Base-by-base conservation (phyloP, 352 stramenopile species). In the Aphanomyces euteiches region DNA sequence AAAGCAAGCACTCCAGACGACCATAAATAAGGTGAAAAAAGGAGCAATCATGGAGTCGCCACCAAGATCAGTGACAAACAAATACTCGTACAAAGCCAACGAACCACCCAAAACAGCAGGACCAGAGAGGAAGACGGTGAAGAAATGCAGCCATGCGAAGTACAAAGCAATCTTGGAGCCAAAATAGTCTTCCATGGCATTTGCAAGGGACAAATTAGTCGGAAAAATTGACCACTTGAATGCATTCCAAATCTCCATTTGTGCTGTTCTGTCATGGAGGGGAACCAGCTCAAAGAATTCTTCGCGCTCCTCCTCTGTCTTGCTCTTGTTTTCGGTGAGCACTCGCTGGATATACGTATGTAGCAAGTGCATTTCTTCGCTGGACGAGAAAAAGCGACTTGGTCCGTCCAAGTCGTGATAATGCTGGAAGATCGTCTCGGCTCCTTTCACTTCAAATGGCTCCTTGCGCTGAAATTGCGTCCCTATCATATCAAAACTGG, bases 131-230 rank as follows among this genome's bases (percentile, higher is more conserved):
- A 78, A 87, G 28, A 64, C 67, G 5, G 72, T 85, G 56, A 83
- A 77, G 37, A 79, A 75, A 66, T 82, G 57, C 79, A 92, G 80
- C 81, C 83, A 92, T 37, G 75, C 77, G 77, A 90, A 87, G 69
- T 90, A 89, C 71, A 89, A 84, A 17, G 64, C 64, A 15, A 70
- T 50, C 38, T 70, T 63, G n/a, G 64, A 5, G 36, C 64, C 64
- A 61, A 70, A 70, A 36, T 70, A 70, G 28, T 6, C 64, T 36
- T 70, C 64, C 48, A 63, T 70, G 12, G 36, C 36, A 34, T 70
- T 53, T 6, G 54, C 64, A 21, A 70, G 47, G 19, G 5, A 1
- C 47, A 40, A 61, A 41, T 70, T 70, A 3, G 47, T 38, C 15
- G 64, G 64, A 39, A 61, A 70, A 12, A 70, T 7, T 15, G 64